phyloP scores from a whole-genome alignment of 352 stramenopile genomes.

The Phytophthora ohioensis region DNA sequence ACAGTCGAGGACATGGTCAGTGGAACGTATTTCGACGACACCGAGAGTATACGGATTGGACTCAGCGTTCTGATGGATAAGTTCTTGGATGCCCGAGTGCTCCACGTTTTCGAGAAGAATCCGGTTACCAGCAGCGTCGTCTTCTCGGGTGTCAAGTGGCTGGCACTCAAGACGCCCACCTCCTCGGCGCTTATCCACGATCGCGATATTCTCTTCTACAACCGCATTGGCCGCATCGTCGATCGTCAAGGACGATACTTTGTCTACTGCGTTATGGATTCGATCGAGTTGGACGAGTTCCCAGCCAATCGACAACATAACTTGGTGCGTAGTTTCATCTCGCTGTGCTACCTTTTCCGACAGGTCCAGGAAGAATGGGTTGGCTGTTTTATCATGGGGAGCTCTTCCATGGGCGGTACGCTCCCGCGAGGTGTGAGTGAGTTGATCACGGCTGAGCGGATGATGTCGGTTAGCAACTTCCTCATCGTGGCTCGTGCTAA shows the following conservation, averaged over 20 bases:
- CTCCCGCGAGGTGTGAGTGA: constrained; percentile 53
- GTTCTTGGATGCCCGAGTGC: constrained; percentile 61
- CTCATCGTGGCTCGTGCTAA: constrained; percentile 61
- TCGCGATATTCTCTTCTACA: constrained; percentile 63
- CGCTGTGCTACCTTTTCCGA: constrained; percentile 74
- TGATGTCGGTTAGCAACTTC: constrained; percentile 53
- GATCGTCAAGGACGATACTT: constrained; percentile 63
- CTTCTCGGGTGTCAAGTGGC: constrained; percentile 75
- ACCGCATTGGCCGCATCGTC: constrained; percentile 71
- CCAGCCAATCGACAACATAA: constrained; percentile 43
- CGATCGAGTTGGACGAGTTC: constrained; percentile 67
- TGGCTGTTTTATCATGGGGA: constrained; percentile 67
- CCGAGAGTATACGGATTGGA: constrained; percentile 59
- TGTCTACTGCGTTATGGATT: constrained; percentile 67
- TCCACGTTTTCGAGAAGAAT: constrained; percentile 69
- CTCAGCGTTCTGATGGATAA: constrained; percentile 56
- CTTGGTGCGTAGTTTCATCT: constrained; percentile 52
- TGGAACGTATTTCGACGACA: constrained; percentile 59
- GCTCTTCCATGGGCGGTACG: constrained; percentile 49
- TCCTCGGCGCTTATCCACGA: constrained; percentile 53
- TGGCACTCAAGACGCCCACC: constrained; percentile 54
- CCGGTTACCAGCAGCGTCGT: constrained; percentile 52
- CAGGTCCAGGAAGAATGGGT: constrained; percentile 58
- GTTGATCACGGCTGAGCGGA: constrained; percentile 51
- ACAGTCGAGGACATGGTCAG: constrained; percentile 66